Evolutionary conservation across 129 eudicot species (phyloP).

Genomic region (Centrapalus pauciflorus): DNA sequence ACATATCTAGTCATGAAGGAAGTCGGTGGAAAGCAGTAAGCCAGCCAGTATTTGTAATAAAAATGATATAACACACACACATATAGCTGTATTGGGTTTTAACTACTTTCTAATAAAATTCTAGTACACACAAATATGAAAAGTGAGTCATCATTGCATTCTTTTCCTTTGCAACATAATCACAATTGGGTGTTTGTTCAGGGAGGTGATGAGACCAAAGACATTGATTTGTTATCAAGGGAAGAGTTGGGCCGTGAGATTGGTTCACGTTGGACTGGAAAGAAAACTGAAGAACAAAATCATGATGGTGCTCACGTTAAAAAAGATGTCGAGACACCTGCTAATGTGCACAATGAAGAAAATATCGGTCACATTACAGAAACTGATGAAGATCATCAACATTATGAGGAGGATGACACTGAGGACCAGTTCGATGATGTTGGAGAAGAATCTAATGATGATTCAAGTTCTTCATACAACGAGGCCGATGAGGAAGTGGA

Average conservation of each 20-base stretch:
- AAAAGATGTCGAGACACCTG: constrained; percentile 33
- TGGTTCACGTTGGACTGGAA: constrained; percentile 97
- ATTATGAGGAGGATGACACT: constrained; percentile 47
- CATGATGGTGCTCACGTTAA: constrained; percentile 26
- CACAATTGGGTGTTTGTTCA: constrained; percentile 21
- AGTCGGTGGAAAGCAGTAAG: not conserved
- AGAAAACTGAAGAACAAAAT: constrained; percentile 48
- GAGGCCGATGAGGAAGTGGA: constrained; percentile 66
- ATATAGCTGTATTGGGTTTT: not conserved
- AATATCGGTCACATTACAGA: constrained; percentile 57
- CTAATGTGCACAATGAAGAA: constrained; percentile 50
- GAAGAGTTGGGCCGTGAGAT: constrained; percentile 89
- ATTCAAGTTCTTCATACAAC: constrained; percentile 51
- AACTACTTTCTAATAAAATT: not conserved
- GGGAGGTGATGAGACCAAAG: constrained; percentile 42
- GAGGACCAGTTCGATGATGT: constrained; percentile 49
- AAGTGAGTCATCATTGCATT: constrained; percentile 2
- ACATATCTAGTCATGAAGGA: not conserved
- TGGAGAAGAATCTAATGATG: constrained; percentile 45
- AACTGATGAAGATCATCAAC: constrained; percentile 44
- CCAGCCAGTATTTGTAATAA: no score
- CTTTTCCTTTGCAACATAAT: constrained; percentile 1
- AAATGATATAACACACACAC: no score
- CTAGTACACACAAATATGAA: not conserved
- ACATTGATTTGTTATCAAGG: constrained; percentile 60